Conservation (phyloP, 768 basidiomycete genomes). For the Termitomyces eurrhizus region DNA sequence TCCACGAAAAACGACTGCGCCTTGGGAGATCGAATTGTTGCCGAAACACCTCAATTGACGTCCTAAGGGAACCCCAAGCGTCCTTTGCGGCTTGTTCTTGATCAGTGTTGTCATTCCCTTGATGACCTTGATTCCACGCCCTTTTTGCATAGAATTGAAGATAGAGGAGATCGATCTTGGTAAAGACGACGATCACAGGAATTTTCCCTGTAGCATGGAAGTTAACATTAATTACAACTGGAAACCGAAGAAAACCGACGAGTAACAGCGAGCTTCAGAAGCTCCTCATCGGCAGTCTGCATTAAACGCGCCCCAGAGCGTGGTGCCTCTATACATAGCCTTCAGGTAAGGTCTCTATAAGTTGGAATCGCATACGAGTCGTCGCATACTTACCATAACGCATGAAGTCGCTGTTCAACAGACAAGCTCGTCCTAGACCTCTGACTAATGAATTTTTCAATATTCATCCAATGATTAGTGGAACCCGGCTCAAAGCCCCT, state of each 20-base stretch:
- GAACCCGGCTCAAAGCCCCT: background rate
- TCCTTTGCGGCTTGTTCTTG: background rate
- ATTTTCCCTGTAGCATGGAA: no score
- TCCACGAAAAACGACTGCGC: no score
- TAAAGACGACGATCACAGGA: no score
- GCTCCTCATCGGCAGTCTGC: background rate
- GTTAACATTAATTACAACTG: no score
- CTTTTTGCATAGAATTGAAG: background rate
- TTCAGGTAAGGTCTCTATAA: background rate
- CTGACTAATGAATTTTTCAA: background rate
- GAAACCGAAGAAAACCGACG: no score
- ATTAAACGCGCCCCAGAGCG: background rate
- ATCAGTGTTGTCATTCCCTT: background rate
- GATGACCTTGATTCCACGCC: background rate
- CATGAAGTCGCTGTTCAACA: background rate
- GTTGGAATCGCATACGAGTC: no score
- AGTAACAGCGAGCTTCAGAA: background rate
- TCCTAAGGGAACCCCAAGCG: background rate
- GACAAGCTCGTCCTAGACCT: background rate
- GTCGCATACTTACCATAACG: background rate
- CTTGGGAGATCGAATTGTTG: background rate
- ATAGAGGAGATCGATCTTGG: no score
- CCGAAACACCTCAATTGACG: background rate
- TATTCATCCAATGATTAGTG: background rate
- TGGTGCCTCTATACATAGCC: background rate